phyloP scores from a whole-genome alignment of 352 stramenopile genomes.

The Pelagophyceae sp. region DNA sequence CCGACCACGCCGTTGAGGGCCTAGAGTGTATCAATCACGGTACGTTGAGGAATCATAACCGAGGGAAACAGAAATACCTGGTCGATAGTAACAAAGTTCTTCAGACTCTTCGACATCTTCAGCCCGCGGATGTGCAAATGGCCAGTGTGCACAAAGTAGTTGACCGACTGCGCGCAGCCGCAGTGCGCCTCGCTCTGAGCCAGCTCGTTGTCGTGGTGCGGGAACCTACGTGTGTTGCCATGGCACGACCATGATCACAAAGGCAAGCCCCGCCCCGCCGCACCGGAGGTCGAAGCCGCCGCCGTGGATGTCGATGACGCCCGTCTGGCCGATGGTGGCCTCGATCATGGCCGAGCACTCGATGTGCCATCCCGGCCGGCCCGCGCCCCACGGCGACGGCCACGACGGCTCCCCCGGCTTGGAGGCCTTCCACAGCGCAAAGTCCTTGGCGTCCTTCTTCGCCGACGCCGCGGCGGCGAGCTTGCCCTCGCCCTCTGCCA shows the following conservation, averaged over 20 bases:
- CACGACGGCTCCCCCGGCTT: conserved; percentile 79
- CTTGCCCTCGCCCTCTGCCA: conserved; percentile 4
- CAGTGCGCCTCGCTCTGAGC: conserved; percentile 61
- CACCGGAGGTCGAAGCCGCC: conserved; percentile 90
- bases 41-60: too few species aligned
- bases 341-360: conserved; percentile 93
- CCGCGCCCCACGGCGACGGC: conserved; percentile 79
- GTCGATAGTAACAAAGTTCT: conserved; percentile 97
- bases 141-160: conserved; percentile 93
- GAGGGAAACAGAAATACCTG: too few species aligned
- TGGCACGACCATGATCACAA: too few species aligned
- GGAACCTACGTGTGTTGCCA: too few species aligned
- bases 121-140: conserved; percentile 92
- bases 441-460: conserved; percentile 84
- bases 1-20: background rate
- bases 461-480: conserved; percentile 38
- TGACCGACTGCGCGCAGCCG: conserved; percentile 70
- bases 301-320: conserved; percentile 56
- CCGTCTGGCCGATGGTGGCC: conserved; percentile 40
- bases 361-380: conserved; percentile 85
- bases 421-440: conserved; percentile 93
- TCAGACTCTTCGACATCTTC: conserved; percentile 98
- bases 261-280: too few species aligned
- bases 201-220: conserved; percentile 97
- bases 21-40: too few species aligned